Evolutionary conservation across 2,329 filamentous ascomycete species (phyloP).

Genomic region (Fusarium sp.): DNA sequence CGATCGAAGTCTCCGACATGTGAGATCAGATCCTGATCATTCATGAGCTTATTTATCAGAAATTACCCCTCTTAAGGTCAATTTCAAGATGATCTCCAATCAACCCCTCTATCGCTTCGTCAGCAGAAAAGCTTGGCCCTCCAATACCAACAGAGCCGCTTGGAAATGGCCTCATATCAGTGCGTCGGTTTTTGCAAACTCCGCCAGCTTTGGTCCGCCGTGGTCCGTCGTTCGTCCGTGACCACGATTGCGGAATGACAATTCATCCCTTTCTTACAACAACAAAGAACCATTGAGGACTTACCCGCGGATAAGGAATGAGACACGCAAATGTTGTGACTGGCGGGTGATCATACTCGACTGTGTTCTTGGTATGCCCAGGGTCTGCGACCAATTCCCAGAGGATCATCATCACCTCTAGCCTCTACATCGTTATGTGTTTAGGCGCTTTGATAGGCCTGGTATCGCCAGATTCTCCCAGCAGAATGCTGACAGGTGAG

Average conservation of each 20-base stretch:
- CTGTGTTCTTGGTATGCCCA: neutral
- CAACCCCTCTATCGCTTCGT: neutral
- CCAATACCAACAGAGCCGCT: neutral
- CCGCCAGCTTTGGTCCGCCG: conserved; percentile 9
- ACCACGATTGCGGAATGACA: neutral
- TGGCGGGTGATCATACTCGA: neutral
- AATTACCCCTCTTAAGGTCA: neutral
- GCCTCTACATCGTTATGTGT: neutral
- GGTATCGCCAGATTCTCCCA: neutral
- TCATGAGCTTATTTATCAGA: neutral
- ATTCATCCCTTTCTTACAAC: neutral
- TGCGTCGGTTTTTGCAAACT: conserved; percentile 19
- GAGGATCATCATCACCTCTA: neutral
- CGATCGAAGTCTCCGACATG: conserved; percentile 3
- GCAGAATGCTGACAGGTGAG: conserved; percentile 29
- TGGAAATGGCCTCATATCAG: conserved; percentile 7
- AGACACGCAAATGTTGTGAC: neutral
- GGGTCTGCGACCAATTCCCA: conserved; percentile 14
- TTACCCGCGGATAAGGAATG: neutral
- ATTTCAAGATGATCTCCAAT: neutral
- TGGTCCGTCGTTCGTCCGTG: conserved; percentile 22
- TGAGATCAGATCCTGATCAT: neutral
- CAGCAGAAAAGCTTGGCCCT: conserved; percentile 2
- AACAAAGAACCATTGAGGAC: neutral
- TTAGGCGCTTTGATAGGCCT: conserved; percentile 1